Conservation (phyloP, 2,329 filamentous ascomycete genomes). For the Xylaria arbuscula region DNA sequence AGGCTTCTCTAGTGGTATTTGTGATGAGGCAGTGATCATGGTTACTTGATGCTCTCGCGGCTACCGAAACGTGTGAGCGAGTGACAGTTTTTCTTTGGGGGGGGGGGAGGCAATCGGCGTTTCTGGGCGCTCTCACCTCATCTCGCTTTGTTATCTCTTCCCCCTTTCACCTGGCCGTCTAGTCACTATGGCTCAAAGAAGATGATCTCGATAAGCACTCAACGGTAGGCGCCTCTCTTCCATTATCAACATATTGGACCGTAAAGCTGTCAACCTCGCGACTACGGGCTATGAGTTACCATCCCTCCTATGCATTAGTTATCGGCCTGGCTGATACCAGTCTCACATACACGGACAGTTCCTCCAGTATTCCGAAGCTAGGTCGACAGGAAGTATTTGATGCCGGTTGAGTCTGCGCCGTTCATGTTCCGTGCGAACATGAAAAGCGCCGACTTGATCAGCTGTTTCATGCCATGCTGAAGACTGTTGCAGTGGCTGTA, state of each 20-base stretch:
- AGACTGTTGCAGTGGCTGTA: too few relatives aligned
- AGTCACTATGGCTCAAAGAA: background rate
- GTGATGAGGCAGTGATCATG: background rate
- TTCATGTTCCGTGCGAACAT: background rate
- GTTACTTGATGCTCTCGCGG: background rate
- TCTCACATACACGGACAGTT: background rate
- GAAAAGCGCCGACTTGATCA: background rate
- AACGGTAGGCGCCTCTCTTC: background rate
- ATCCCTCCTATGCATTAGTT: background rate
- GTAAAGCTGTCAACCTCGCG: background rate
- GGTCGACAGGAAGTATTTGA: background rate
- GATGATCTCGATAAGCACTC: constrained; percentile 2
- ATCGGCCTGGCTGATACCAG: background rate
- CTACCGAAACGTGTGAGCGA: too few relatives aligned
- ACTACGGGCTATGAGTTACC: background rate
- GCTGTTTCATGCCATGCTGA: constrained; percentile 3
- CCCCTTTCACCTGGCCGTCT: background rate
- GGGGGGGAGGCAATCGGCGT: background rate
- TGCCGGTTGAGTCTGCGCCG: background rate
- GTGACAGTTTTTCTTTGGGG: background rate
- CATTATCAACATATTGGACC: background rate
- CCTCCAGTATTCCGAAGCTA: background rate
- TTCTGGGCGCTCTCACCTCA: too few relatives aligned
- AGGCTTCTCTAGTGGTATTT: background rate
- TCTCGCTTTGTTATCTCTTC: too few relatives aligned